Percentiles rank a stretch among this genome's conserved stretches.
Evolutionary conservation across 345 rosid genomes (phyloP).

Genomic region (Eucalyptus marginata): DNA sequence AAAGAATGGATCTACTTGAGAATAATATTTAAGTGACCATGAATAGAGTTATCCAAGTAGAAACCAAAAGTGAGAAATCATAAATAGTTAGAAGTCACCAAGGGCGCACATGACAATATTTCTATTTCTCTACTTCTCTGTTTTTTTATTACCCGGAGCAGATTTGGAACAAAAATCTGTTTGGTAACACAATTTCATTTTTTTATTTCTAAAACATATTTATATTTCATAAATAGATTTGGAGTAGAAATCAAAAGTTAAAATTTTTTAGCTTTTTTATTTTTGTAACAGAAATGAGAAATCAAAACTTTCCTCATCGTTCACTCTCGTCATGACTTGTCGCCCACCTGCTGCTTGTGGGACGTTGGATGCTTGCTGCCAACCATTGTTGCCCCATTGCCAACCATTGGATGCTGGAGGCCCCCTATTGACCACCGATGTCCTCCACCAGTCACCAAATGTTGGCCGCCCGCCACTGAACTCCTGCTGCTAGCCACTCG

Average conservation of each 20-base stretch:
- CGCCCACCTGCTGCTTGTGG: accelerated
- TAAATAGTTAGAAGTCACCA: neutral
- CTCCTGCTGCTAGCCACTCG: no score
- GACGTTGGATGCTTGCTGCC: accelerated
- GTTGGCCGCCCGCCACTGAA: no score
- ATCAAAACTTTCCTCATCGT: accelerated
- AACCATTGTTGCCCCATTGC: accelerated
- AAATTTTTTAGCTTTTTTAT: no score
- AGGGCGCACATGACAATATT: accelerated
- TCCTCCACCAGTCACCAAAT: no score
- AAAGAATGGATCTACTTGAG: neutral
- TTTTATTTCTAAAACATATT: accelerated
- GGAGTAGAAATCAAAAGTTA: accelerated
- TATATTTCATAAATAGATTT: accelerated
- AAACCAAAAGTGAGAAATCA: neutral
- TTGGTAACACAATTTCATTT: accelerated
- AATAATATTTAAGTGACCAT: neutral
- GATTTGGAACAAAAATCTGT: accelerated
- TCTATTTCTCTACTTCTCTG: accelerated
- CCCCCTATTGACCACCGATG: accelerated
- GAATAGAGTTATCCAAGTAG: neutral
- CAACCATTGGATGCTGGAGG: accelerated
- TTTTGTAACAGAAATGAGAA: no score
- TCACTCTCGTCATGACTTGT: accelerated
- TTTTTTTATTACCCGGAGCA: accelerated